These are phyloP conservation scores for Gymnopilus junonius DNA, from an alignment of 768 basidiomycete species.

Conservation along the genomic window DNA sequence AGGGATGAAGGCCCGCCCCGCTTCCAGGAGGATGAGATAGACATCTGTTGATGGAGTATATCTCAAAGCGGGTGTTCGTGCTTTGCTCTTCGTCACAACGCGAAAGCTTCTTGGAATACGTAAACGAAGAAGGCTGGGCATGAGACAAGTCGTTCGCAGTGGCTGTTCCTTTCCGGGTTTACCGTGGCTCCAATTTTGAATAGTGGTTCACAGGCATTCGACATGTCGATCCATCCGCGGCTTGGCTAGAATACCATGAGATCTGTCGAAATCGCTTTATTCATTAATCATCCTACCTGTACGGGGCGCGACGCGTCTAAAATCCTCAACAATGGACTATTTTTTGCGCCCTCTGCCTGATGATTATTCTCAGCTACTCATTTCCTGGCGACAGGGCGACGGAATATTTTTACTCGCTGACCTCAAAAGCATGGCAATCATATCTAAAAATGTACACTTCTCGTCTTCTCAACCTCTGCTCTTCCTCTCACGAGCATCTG, in stretches of 20 bases:
- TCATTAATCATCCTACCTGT: not conserved
- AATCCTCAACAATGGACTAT: not conserved
- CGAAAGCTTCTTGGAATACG: conserved; percentile 2
- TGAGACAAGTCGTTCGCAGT: not conserved
- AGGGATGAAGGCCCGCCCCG: not conserved
- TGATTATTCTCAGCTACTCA: not conserved
- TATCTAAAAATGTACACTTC: conserved; percentile 1
- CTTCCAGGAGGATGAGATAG: conserved; percentile 12
- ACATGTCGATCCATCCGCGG: conserved; percentile 6
- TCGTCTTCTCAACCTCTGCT: not conserved
- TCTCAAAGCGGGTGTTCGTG: not conserved
- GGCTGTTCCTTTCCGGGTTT: conserved; percentile 5
- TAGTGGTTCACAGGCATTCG: conserved; percentile 6
- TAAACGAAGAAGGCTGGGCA: not conserved
- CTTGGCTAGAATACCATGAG: conserved; percentile 1
- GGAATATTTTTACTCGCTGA: conserved; percentile 8
- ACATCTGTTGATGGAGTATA: not conserved
- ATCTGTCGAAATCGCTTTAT: not conserved
- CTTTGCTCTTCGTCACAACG: not conserved
- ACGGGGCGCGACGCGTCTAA: not conserved
- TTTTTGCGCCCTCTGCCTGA: not conserved
- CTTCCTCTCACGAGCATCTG: conserved; percentile 19
- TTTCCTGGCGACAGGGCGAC: not conserved
- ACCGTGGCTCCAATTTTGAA: conserved; percentile 11
- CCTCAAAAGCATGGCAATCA: not conserved